These are phyloP conservation scores for Macrocystidia cucumis DNA, from an alignment of 1,284 basidiomycete genomes.

Conservation along the genomic window DNA sequence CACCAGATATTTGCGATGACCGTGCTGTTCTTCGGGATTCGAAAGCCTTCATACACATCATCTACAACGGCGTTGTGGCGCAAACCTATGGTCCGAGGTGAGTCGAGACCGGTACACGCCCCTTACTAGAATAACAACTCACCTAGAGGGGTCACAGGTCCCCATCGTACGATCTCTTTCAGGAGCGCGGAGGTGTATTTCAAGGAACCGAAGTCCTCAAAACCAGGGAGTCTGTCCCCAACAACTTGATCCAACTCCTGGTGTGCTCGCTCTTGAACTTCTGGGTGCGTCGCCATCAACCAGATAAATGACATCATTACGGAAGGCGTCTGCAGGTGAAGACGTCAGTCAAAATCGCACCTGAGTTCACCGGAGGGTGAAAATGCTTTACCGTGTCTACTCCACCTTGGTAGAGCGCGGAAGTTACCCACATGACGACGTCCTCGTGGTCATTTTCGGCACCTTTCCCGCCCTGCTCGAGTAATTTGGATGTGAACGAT, in stretches of 20 bases:
- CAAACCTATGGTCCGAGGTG: conserved; percentile 23
- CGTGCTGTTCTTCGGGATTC: background rate
- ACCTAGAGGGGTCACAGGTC: conserved; percentile 1
- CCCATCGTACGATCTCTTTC: background rate
- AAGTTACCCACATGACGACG: conserved; percentile 34
- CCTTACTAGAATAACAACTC: background rate
- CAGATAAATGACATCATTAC: conserved; percentile 39
- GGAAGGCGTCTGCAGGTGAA: conserved; percentile 33
- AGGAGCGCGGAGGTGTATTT: background rate
- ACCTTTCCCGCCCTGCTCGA: conserved; percentile 17
- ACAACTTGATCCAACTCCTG: background rate
- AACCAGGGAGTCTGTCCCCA: background rate
- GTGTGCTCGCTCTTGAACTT: background rate
- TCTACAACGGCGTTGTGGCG: conserved; percentile 13
- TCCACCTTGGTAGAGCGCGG: conserved; percentile 34
- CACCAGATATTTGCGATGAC: conserved; percentile 1
- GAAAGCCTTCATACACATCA: background rate
- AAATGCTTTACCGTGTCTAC: conserved; percentile 41
- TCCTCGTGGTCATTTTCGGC: conserved; percentile 26
- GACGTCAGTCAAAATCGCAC: background rate
- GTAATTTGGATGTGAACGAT: conserved; percentile 29
- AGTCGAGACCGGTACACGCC: background rate
- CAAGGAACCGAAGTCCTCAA: background rate
- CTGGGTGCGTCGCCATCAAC: conserved; percentile 12
- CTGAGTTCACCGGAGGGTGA: background rate